Conservation (phyloP, 352 stramenopile genomes). For the Pythium volutum region DNA sequence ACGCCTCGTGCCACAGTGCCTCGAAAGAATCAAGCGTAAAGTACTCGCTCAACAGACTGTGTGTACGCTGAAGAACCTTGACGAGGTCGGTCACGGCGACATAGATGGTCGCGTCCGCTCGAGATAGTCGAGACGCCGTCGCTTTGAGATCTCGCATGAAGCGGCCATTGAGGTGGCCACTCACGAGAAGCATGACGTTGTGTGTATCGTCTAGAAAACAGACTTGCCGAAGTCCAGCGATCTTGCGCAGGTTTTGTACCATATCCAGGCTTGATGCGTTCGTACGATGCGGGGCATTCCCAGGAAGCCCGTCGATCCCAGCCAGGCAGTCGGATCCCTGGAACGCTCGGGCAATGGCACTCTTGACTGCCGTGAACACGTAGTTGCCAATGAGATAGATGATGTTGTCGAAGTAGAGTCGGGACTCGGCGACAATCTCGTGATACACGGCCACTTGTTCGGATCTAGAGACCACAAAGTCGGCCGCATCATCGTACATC, state of each 20-base stretch:
- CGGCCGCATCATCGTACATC: slow-evolving; percentile 82
- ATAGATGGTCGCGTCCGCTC: slow-evolving; percentile 46
- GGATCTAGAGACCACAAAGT: slow-evolving; percentile 44
- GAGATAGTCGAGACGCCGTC: slow-evolving; percentile 51
- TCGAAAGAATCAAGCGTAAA: slow-evolving; percentile 17
- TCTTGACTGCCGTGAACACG: slow-evolving; percentile 66
- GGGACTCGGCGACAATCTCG: slow-evolving; percentile 81
- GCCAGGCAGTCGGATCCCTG: slow-evolving; percentile 6
- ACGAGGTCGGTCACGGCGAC: slow-evolving; percentile 31
- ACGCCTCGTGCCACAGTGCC: slow-evolving; percentile 12
- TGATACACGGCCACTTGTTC: slow-evolving; percentile 72
- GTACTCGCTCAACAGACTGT: slow-evolving; percentile 1
- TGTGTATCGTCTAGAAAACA: slow-evolving; percentile 60
- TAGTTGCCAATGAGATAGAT: slow-evolving; percentile 62
- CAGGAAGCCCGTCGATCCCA: background rate
- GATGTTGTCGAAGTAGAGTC: slow-evolving; percentile 78
- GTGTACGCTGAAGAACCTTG: slow-evolving; percentile 4
- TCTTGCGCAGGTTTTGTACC: slow-evolving; percentile 1
- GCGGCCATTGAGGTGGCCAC: slow-evolving; percentile 45
- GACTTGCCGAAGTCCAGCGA: slow-evolving; percentile 25
- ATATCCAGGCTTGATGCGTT: background rate
- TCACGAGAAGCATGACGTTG: slow-evolving; percentile 55
- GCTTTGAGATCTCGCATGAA: slow-evolving; percentile 57
- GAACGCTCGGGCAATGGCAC: slow-evolving; percentile 20
- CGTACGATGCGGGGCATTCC: slow-evolving; percentile 12